These are phyloP conservation scores for Talaromyces piceae DNA, from an alignment of 2,329 filamentous ascomycete genomes.

Conservation along the genomic window DNA sequence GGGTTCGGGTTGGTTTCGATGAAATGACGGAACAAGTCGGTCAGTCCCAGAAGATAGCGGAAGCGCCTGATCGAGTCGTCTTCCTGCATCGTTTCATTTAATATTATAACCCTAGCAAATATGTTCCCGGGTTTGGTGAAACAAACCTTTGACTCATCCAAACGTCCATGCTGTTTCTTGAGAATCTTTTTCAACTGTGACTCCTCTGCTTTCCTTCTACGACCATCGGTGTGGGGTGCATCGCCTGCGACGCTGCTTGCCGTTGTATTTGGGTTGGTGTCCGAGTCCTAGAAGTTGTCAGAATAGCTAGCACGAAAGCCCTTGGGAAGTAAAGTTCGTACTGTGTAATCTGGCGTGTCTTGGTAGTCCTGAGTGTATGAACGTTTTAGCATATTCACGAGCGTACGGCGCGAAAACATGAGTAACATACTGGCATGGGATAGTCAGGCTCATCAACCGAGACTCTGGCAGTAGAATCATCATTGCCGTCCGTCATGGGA, in stretches of 20 bases:
- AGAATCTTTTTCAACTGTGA: conserved; percentile 87
- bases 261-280: conserved; percentile 59
- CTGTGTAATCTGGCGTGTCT: conserved; percentile 56
- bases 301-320: conserved; percentile 14
- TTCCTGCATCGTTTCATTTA: conserved; percentile 50
- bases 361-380: conserved; percentile 39
- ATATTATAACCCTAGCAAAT: background rate
- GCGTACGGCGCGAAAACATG: background rate
- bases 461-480: conserved; percentile 27
- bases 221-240: conserved; percentile 58
- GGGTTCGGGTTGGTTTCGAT: conserved; percentile 97
- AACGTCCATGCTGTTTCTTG: conserved; percentile 84
- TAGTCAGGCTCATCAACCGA: conserved; percentile 31
- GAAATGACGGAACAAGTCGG: conserved; percentile 96
- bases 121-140: background rate
- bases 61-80: conserved; percentile 93
- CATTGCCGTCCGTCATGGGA: conserved; percentile 39
- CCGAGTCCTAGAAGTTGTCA: conserved; percentile 46
- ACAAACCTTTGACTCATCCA: conserved; percentile 84
- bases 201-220: conserved; percentile 77
- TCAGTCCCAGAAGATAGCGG: conserved; percentile 87
- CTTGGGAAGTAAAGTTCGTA: background rate
- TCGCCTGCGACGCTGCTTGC: conserved; percentile 85
- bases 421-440: conserved; percentile 31
- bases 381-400: background rate